Evolutionary conservation across 257 asterid species (phyloP).

Genomic region (Primulina eburnea): DNA sequence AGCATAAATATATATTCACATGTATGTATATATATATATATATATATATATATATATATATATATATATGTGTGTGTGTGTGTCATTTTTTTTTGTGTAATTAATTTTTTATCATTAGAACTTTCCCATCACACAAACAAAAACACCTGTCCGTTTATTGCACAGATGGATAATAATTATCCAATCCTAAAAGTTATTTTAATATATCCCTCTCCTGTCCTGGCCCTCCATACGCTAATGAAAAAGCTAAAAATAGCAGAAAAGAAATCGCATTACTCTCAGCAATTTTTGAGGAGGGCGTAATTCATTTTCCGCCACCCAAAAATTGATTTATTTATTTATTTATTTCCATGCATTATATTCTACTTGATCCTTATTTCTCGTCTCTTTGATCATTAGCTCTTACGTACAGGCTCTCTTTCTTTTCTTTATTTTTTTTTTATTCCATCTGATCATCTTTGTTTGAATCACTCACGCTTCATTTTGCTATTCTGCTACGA

Average conservation of each 20-base stretch:
- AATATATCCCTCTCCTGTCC: not conserved
- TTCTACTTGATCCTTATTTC: not conserved
- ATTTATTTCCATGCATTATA: not conserved
- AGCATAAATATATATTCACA: too few relatives aligned
- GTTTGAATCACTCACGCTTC: not conserved
- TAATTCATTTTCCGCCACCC: conserved; percentile 17
- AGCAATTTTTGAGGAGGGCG: conserved; percentile 23
- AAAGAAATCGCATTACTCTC: not conserved
- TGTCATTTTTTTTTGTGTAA: too few relatives aligned
- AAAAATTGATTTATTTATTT: not conserved
- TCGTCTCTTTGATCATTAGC: conserved; percentile 23
- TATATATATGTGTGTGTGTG: too few relatives aligned
- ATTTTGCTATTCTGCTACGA: conserved; percentile 24
- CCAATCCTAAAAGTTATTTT: not conserved
- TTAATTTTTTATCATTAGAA: too few relatives aligned
- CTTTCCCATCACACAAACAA: not conserved
- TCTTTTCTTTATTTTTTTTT: not conserved
- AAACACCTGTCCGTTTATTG: not conserved
- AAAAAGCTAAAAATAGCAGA: not conserved
- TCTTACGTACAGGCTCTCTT: not conserved
- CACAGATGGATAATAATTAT: not conserved
- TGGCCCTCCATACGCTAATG: not conserved
- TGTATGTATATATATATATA: too few relatives aligned
- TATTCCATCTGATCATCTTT: not conserved
- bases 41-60: too few relatives aligned